A percentile compares a stretch with the other conserved stretches of the same genome.
phyloP scores from a whole-genome alignment of 345 rosid genomes.

The Citrus trifoliata region DNA sequence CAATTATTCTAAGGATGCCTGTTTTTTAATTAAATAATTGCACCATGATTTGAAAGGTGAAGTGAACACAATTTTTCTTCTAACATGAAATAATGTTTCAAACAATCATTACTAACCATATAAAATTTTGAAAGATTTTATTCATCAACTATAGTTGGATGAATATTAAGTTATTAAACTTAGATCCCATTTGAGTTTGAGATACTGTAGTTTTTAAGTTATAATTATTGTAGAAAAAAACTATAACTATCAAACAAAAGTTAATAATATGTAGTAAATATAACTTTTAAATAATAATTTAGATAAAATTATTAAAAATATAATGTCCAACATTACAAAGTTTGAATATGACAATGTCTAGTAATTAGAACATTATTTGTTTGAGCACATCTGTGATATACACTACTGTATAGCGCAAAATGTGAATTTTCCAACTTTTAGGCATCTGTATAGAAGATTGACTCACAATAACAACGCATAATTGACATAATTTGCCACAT shows the following conservation, averaged over 20 bases:
- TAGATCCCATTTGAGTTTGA: too few species aligned
- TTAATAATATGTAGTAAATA: too few species aligned
- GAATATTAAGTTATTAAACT: not conserved
- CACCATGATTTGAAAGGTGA: not conserved
- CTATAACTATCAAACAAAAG: too few species aligned
- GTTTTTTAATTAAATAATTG: not conserved
- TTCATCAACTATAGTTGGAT: not conserved
- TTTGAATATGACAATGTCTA: not conserved
- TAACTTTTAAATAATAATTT: too few species aligned
- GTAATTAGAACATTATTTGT: too few species aligned
- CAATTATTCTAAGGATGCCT: not conserved
- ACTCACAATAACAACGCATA: too few species aligned
- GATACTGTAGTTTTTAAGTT: too few species aligned
- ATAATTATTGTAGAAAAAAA: too few species aligned
- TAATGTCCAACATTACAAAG: not conserved
- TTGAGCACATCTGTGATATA: not conserved
- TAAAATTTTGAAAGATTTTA: too few species aligned
- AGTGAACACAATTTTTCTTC: not conserved
- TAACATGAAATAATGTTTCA: not conserved
- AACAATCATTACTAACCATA: not conserved
- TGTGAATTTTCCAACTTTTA: not conserved
- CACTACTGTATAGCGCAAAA: not conserved
- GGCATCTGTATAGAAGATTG: too few species aligned
- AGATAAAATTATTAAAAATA: too few species aligned
- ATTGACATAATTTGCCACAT: too few species aligned